phyloP scores from a whole-genome alignment of 331 rosid species.

The Rosa hybrid region DNA sequence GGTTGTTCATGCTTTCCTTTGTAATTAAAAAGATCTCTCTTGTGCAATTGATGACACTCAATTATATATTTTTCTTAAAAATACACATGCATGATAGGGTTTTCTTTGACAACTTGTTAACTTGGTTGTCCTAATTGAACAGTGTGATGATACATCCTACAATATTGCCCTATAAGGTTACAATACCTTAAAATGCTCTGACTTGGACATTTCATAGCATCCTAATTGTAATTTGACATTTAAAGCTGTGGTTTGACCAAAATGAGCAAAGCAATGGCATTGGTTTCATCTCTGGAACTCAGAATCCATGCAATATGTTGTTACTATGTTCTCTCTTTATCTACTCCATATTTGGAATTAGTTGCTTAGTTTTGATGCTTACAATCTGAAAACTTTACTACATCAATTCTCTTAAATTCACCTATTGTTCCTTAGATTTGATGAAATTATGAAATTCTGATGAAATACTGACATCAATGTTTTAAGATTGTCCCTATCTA shows the following conservation, averaged over 20 bases:
- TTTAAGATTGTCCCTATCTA: not conserved
- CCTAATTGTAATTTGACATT: not conserved
- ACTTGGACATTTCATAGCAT: not conserved
- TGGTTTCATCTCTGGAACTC: not conserved
- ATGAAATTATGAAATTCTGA: not conserved
- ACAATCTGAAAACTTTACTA: not conserved
- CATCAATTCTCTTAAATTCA: not conserved
- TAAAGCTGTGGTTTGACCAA: not conserved
- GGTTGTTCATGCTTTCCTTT: conserved; percentile 44
- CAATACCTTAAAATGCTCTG: not conserved
- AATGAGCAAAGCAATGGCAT: not conserved
- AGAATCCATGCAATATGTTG: not conserved
- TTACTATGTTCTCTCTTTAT: not conserved
- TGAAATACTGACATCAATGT: not conserved
- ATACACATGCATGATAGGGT: not conserved
- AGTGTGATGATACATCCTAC: not conserved
- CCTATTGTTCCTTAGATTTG: not conserved
- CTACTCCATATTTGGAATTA: not conserved
- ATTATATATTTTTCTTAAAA: not conserved
- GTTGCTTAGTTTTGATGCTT: not conserved
- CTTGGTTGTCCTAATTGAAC: not conserved
- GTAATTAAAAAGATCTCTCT: conserved; percentile 6
- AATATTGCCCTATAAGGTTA: not conserved
- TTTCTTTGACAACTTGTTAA: not conserved
- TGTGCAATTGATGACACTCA: not conserved